These are phyloP conservation scores for Mycocalia duriaeana DNA, from an alignment of 1,284 basidiomycete species.

Conservation along the genomic window DNA sequence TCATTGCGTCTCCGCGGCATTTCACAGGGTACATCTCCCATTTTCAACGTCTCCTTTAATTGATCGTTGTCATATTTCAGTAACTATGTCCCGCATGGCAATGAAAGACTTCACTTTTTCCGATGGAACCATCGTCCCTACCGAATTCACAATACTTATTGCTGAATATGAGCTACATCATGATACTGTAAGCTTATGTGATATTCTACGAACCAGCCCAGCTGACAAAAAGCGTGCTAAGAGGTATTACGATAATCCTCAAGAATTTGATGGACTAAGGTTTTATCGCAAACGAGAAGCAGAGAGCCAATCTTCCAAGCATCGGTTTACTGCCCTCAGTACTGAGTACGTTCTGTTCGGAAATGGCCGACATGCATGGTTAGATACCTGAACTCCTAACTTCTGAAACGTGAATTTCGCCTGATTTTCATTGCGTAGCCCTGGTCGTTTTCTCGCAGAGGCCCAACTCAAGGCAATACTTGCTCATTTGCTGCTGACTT, in stretches of 20 bases:
- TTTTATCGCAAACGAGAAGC: slow-evolving; percentile 28
- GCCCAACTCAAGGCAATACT: slow-evolving; percentile 42
- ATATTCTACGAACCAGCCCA: too few species aligned
- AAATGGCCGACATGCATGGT: slow-evolving; percentile 34
- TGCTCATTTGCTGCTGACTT: slow-evolving; percentile 37
- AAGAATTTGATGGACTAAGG: slow-evolving; percentile 32
- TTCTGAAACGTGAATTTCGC: not conserved
- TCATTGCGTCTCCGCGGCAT: slow-evolving; percentile 45
- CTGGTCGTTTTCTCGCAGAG: slow-evolving; percentile 43
- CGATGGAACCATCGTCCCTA: slow-evolving; percentile 26
- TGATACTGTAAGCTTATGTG: slow-evolving; percentile 10
- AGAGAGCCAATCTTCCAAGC: slow-evolving; percentile 20
- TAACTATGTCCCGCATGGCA: slow-evolving; percentile 21
- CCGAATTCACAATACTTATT: slow-evolving; percentile 20
- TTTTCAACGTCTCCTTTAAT: slow-evolving; percentile 1
- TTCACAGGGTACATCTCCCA: slow-evolving; percentile 39
- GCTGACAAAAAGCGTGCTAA: too few species aligned
- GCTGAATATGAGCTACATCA: slow-evolving; percentile 20
- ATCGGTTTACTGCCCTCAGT: slow-evolving; percentile 31
- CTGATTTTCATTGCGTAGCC: slow-evolving; percentile 15
- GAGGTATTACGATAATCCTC: slow-evolving; percentile 28
- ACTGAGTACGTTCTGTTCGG: slow-evolving; percentile 36
- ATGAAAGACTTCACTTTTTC: slow-evolving; percentile 29
- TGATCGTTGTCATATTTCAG: slow-evolving; percentile 8
- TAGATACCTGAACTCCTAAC: not conserved